These are phyloP conservation scores for Orbilia blumenaviensis DNA, from an alignment of 2,329 filamentous ascomycete genomes.

Conservation along the genomic window DNA sequence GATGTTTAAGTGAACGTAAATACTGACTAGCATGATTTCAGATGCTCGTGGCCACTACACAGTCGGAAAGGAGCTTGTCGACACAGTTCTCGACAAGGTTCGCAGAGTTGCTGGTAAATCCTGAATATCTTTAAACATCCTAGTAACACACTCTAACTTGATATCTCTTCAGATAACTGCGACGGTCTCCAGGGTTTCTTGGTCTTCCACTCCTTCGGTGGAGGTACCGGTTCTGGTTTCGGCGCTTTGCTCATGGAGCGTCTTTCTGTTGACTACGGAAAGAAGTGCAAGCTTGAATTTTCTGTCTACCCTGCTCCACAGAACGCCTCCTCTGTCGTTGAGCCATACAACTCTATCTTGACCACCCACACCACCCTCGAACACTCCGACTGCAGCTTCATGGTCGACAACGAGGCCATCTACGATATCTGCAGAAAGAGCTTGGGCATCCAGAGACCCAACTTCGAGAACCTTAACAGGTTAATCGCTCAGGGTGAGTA, in stretches of 20 bases:
- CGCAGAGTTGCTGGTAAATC: constrained; percentile 77
- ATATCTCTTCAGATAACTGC: constrained; percentile 76
- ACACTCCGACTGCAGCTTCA: constrained; percentile 99
- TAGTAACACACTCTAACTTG: neutral
- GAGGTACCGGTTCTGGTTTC: constrained; percentile 98
- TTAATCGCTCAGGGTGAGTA: constrained; percentile 87
- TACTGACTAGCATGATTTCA: constrained; percentile 31
- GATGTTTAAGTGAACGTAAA: constrained; percentile 3
- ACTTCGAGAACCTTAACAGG: constrained; percentile 98
- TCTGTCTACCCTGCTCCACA: constrained; percentile 98
- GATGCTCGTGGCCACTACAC: constrained; percentile 99
- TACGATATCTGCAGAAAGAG: constrained; percentile 99
- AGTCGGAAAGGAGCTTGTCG: constrained; percentile 98
- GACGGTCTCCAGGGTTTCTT: constrained; percentile 98
- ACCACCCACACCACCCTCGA: constrained; percentile 99
- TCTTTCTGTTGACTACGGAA: constrained; percentile 97
- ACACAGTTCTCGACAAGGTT: constrained; percentile 96
- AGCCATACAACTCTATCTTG: constrained; percentile 99
- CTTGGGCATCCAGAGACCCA: constrained; percentile 94
- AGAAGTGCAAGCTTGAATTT: constrained; percentile 99
- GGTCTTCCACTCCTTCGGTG: constrained; percentile 99
- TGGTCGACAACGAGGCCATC: constrained; percentile 99
- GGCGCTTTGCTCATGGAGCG: constrained; percentile 98
- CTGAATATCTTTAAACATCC: neutral
- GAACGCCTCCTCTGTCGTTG: constrained; percentile 95